Evolutionary conservation across 225 moss, liverwort and hornwort species (phyloP).

Genomic region (Ulota crispa): DNA sequence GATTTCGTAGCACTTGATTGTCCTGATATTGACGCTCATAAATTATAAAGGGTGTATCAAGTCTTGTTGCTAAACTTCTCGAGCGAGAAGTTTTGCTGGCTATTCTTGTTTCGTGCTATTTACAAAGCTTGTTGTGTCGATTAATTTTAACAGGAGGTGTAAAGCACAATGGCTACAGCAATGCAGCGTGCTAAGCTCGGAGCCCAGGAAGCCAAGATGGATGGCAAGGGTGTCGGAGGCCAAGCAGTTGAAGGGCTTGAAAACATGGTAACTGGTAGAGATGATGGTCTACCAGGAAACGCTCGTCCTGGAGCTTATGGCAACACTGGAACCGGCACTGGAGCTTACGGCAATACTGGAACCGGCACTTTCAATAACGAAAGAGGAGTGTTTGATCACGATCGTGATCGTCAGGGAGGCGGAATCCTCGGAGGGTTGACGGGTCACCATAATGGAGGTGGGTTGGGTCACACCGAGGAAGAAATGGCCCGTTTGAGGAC

Average conservation of each 20-base stretch:
- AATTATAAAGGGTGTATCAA: too few relatives aligned
- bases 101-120: background rate
- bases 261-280: conserved; percentile 22
- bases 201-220: conserved; percentile 21
- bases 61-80: background rate
- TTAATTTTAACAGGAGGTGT: background rate
- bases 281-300: conserved; percentile 17
- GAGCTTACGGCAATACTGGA: background rate
- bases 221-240: conserved; percentile 8
- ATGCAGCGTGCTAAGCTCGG: conserved; percentile 26
- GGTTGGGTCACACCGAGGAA: conserved; percentile 31
- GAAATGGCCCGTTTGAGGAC: conserved; percentile 36
- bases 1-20: background rate
- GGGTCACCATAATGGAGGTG: background rate
- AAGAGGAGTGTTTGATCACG: background rate
- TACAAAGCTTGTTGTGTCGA: background rate
- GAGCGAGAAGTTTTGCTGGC: background rate
- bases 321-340: background rate
- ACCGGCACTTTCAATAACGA: background rate
- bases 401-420: background rate
- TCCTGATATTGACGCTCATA: background rate
- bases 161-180: conserved; percentile 28
- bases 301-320: background rate
- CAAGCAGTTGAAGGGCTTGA: conserved; percentile 7
- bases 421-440: background rate